These are phyloP conservation scores for Conoideocrella luteorostrata DNA, from an alignment of 2,329 filamentous ascomycete species.

Conservation along the genomic window DNA sequence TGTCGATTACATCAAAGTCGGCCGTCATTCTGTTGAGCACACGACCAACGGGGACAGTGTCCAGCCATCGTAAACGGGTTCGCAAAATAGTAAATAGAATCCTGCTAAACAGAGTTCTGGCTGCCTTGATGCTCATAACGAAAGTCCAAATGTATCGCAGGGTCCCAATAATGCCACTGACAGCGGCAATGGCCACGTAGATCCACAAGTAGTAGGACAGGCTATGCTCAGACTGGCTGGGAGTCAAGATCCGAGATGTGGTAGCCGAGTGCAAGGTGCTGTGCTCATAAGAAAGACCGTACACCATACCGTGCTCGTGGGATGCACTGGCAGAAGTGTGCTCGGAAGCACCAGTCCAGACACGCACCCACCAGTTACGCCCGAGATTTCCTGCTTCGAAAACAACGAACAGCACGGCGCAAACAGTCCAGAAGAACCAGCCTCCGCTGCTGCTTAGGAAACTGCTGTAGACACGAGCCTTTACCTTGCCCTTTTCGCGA, in stretches of 20 bases:
- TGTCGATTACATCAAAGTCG: slow-evolving; percentile 71
- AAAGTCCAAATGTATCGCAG: slow-evolving; percentile 59
- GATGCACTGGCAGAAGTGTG: slow-evolving; percentile 6
- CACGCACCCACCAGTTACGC: slow-evolving; percentile 57
- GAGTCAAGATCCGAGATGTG: slow-evolving; percentile 17
- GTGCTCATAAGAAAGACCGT: slow-evolving; percentile 42
- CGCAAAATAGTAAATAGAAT: slow-evolving; percentile 62
- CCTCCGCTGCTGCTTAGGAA: slow-evolving; percentile 65
- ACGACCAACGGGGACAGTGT: slow-evolving; percentile 71
- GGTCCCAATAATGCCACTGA: slow-evolving; percentile 53
- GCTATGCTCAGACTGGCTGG: slow-evolving; percentile 24
- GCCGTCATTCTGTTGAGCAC: slow-evolving; percentile 73
- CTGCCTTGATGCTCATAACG: slow-evolving; percentile 60
- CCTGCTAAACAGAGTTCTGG: slow-evolving; percentile 59
- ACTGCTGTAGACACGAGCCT: slow-evolving; percentile 56
- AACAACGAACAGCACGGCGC: slow-evolving; percentile 45
- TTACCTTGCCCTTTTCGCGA: slow-evolving; percentile 65
- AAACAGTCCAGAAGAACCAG: slow-evolving; percentile 50
- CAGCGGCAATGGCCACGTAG: slow-evolving; percentile 56
- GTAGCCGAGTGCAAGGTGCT: slow-evolving; percentile 34
- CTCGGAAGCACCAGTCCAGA: slow-evolving; percentile 46
- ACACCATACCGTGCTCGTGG: slow-evolving; percentile 31
- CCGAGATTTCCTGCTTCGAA: slow-evolving; percentile 50
- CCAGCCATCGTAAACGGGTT: slow-evolving; percentile 71
- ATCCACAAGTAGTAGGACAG: slow-evolving; percentile 61